Base-by-base conservation (phyloP, 257 asterid genomes). In the Cordia subcordata region DNA sequence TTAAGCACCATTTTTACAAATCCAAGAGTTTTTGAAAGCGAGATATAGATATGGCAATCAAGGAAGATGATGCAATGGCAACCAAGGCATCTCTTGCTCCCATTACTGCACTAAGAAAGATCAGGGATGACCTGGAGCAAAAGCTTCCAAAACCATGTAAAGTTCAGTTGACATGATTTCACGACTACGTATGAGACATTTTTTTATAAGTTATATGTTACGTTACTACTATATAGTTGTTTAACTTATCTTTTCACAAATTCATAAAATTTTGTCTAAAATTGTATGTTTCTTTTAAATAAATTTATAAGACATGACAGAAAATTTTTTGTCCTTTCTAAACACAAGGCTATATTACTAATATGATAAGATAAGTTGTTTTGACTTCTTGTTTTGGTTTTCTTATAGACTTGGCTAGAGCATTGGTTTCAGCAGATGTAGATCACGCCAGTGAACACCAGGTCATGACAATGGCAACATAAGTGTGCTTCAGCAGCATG, bases 21-120 rank as follows among this genome's bases (percentile, higher is more conserved):
- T 6, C 35, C 35, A 6, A 27, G 35, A 27, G 35, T 27, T 27
- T n/a, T 27, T 27, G 35, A 27, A 27, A 27, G 35, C 33, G 16
- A 61, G 11, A 67, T 0, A 50, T 60, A 8, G 60, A 66, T 21
- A 63, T 68, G 49, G 74, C 71, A 4, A 66, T 16, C 53, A 88
- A 84, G 59, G 77, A 72, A 13, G 77, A 73, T 59, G 70, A 75
- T 4, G 76, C 96, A 22, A 8, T 87, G 72, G 22, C 81, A 5
- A 8, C 95, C 72, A 86, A 75, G 71, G 96, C 96, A 10, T 81
- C 89, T 63, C 82, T 80, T 22, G 91, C 96, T 19, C 98, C 98
- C 19, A 83, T 91, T 14, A 91, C 95, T 13, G 21, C 49, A 3
- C 79, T 85, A 32, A 81, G 94, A 0, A 84, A 79, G 9, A 80